Evolutionary conservation across 352 stramenopile genomes (phyloP).

Genomic region (Discostella stelligera): DNA sequence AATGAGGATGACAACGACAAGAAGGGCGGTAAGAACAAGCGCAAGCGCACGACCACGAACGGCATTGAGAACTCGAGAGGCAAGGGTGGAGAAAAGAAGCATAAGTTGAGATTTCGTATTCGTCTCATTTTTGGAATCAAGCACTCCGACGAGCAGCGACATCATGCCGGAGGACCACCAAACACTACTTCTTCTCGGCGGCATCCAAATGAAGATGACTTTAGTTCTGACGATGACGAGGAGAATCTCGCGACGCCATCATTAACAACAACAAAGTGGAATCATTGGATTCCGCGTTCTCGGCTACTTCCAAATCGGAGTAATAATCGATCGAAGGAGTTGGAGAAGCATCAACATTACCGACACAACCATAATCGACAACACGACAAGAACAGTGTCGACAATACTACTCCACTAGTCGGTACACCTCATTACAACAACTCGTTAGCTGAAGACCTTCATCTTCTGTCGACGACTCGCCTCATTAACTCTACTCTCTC

Average conservation of each 20-base stretch:
- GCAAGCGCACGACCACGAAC: neutral
- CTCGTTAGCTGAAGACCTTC: slow-evolving; percentile 51
- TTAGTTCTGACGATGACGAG: slow-evolving; percentile 10
- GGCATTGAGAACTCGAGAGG: neutral
- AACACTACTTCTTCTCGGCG: neutral
- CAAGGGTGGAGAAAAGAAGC: slow-evolving; percentile 1
- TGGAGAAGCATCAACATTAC: neutral
- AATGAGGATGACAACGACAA: neutral
- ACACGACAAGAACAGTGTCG: slow-evolving; percentile 3
- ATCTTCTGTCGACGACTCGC: slow-evolving; percentile 48
- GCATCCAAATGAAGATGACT: slow-evolving; percentile 7
- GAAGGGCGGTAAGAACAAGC: slow-evolving; percentile 25
- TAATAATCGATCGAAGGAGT: slow-evolving; percentile 52
- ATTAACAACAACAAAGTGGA: slow-evolving; percentile 13
- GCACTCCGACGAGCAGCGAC: neutral
- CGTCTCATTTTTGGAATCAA: slow-evolving; percentile 70
- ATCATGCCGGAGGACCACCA: neutral
- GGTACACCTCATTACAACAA: slow-evolving; percentile 73
- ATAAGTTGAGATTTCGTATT: slow-evolving; percentile 66
- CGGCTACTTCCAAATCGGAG: slow-evolving; percentile 73
- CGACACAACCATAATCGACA: neutral
- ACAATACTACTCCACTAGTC: neutral
- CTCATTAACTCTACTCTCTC: slow-evolving; percentile 37
- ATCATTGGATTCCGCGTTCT: slow-evolving; percentile 68
- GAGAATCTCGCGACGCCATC: neutral